Conservation (phyloP, 2,329 filamentous ascomycete species). For the Alternaria conjuncta region DNA sequence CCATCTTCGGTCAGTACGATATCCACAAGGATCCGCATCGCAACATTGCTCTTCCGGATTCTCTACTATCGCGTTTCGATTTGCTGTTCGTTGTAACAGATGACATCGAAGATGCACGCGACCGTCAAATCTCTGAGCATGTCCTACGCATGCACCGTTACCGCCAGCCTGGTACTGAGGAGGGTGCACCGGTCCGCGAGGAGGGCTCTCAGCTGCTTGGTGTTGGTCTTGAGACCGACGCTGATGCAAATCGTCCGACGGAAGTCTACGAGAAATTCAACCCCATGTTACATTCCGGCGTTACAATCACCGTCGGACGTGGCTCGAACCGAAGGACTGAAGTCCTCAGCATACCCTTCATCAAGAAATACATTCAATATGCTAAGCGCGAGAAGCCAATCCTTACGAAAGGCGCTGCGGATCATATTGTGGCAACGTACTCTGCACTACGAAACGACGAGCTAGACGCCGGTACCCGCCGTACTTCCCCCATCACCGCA, state of each 20-base stretch:
- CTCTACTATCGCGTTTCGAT: constrained; percentile 97
- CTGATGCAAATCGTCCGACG: constrained; percentile 76
- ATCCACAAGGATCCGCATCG: constrained; percentile 98
- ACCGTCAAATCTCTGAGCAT: constrained; percentile 92
- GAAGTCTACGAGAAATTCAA: constrained; percentile 98
- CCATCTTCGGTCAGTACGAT: constrained; percentile 97
- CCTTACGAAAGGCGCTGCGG: constrained; percentile 87
- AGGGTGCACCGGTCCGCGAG: constrained; percentile 92
- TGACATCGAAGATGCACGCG: constrained; percentile 92
- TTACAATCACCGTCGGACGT: constrained; percentile 76
- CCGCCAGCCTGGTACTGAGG: constrained; percentile 88
- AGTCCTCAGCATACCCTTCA: constrained; percentile 93
- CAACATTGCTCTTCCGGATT: constrained; percentile 97
- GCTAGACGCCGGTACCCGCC: constrained; percentile 89
- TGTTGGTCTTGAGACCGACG: constrained; percentile 80
- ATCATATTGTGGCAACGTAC: constrained; percentile 90
- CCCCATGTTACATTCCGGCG: constrained; percentile 91
- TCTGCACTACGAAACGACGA: constrained; percentile 94
- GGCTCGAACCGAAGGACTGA: constrained; percentile 79
- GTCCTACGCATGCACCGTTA: constrained; percentile 97
- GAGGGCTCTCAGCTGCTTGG: constrained; percentile 82
- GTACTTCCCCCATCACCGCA: constrained; percentile 93
- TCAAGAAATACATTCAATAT: constrained; percentile 99
- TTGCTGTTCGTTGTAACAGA: constrained; percentile 96
- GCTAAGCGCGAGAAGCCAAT: constrained; percentile 91